Percentiles rank a stretch among this genome's conserved stretches.
Evolutionary conservation across 2,329 filamentous ascomycete genomes (phyloP).

Genomic region (Talaromyces islandicus): DNA sequence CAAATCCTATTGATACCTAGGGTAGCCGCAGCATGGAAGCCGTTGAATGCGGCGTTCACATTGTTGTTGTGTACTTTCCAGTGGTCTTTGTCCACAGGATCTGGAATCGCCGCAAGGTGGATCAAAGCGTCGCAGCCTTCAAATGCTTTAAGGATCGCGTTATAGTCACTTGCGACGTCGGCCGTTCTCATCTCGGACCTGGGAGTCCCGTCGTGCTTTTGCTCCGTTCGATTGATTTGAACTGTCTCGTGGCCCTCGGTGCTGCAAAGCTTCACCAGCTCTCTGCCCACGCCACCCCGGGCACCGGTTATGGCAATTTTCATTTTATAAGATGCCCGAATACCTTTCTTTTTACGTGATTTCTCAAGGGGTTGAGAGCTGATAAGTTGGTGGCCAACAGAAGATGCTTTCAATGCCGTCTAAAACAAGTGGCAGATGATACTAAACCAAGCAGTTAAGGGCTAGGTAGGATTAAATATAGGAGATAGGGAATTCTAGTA

Average conservation of each 20-base stretch:
- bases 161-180: conserved; percentile 27
- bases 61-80: conserved; percentile 32
- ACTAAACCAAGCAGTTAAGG: not conserved
- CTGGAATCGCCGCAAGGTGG: conserved; percentile 33
- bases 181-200: conserved; percentile 30
- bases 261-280: conserved; percentile 25
- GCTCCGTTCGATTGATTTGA: conserved; percentile 28
- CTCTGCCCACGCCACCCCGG: conserved; percentile 27
- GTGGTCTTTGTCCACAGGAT: conserved; percentile 28
- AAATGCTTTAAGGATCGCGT: conserved; percentile 25
- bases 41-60: conserved; percentile 33
- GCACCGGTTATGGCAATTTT: conserved; percentile 38
- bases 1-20: conserved; percentile 29
- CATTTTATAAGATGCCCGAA: conserved; percentile 14
- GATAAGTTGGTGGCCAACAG: not conserved
- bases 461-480: not conserved
- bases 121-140: conserved; percentile 32
- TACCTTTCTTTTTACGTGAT: not conserved
- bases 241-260: conserved; percentile 27
- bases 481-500: not conserved
- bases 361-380: not conserved
- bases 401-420: not conserved
- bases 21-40: conserved; percentile 31
- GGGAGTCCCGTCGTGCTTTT: conserved; percentile 22
- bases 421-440: not conserved